Percentiles rank a stretch among this genome's conserved stretches.
Conservation (phyloP, 78 protist species). For the Dictyostelium brefeldianum region DNA sequence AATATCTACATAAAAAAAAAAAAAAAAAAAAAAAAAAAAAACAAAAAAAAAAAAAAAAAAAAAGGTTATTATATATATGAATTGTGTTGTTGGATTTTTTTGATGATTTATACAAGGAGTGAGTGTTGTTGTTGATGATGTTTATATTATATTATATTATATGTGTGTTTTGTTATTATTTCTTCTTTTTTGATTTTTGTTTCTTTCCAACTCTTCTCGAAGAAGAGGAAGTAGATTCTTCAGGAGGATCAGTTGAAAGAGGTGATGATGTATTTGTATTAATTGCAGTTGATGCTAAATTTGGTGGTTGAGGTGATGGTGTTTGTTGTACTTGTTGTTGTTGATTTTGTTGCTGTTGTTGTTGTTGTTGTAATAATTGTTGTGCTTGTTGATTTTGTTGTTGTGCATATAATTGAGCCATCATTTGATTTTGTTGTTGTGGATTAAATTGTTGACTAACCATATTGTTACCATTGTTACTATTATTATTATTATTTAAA, state of each 20-base stretch:
- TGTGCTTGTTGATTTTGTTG: neutral
- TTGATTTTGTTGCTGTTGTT: neutral
- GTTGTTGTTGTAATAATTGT: conserved; percentile 10
- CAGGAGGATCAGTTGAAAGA: conserved; percentile 5
- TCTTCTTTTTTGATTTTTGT: conserved; percentile 2
- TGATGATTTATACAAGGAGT: too few relatives aligned
- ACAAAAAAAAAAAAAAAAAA: too few relatives aligned
- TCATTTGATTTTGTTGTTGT: neutral
- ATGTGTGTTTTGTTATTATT: neutral
- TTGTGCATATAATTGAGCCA: neutral
- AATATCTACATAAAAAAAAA: too few relatives aligned
- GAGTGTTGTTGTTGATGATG: too few relatives aligned
- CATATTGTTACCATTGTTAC: conserved; percentile 1
- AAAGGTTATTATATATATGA: too few relatives aligned
- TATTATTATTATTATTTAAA: neutral
- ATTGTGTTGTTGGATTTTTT: too few relatives aligned
- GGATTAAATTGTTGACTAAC: neutral
- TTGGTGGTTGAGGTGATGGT: conserved; percentile 4
- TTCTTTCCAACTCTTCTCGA: neutral
- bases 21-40: too few relatives aligned
- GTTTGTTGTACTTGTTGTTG: neutral
- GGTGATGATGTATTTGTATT: neutral
- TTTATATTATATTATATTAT: too few relatives aligned
- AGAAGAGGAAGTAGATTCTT: neutral
- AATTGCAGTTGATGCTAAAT: neutral